Conservation (phyloP, 73 alveolate genomes). For the Paramecium octaurelia region DNA sequence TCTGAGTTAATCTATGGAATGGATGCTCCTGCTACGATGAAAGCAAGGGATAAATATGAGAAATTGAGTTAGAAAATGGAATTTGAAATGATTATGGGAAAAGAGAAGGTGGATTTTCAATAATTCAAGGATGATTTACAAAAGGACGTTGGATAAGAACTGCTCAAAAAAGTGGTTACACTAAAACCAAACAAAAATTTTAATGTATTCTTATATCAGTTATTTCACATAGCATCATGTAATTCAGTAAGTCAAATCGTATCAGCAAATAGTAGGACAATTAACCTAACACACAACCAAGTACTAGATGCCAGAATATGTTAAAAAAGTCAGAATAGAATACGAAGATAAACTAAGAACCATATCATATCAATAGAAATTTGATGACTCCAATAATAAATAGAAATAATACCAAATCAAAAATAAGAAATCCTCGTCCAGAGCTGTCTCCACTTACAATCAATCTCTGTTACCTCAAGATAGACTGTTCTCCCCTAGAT, state of each 20-base stretch:
- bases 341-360: slow-evolving; percentile 6
- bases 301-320: slow-evolving; percentile 48
- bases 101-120: not conserved
- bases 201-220: not conserved
- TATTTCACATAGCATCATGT: not conserved
- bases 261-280: not conserved
- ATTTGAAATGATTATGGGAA: slow-evolving; percentile 27
- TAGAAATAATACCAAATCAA: not conserved
- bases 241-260: not conserved
- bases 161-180: not conserved
- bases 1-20: not conserved
- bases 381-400: not conserved
- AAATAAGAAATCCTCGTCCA: not conserved
- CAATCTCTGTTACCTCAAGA: not conserved
- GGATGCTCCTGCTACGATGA: not conserved
- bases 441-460: slow-evolving; percentile 12
- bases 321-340: slow-evolving; percentile 18
- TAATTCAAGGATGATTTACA: not conserved
- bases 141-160: not conserved
- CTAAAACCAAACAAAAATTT: not conserved
- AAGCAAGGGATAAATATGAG: slow-evolving; percentile 16
- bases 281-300: not conserved
- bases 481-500: slow-evolving; percentile 23
- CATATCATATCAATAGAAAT: not conserved
- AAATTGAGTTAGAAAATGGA: slow-evolving; percentile 44